Percentiles rank a stretch among this genome's conserved stretches.
Evolutionary conservation across 768 basidiomycete genomes (phyloP).

Genomic region (Xerocomus potaroensis): DNA sequence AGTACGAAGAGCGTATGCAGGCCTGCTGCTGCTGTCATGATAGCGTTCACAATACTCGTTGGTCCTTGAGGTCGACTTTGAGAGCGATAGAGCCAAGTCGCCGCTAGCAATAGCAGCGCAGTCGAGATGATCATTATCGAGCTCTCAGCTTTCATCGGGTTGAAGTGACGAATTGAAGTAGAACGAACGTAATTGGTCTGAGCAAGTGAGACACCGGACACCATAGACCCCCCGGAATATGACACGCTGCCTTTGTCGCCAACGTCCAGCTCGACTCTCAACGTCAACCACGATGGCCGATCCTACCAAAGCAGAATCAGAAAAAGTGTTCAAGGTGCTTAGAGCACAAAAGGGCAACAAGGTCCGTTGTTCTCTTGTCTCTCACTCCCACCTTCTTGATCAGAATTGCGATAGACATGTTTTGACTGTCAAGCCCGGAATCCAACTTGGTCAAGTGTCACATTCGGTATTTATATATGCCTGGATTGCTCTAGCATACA

Average conservation of each 20-base stretch:
- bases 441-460: constrained; percentile 96
- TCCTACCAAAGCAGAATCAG: constrained; percentile 82
- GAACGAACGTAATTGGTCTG: background rate
- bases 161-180: too few species aligned
- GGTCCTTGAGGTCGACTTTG: constrained; percentile 4
- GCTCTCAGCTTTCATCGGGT: too few species aligned
- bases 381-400: constrained; percentile 8
- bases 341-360: constrained; percentile 87
- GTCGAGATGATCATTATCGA: too few species aligned
- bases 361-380: constrained; percentile 34
- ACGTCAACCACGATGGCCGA: constrained; percentile 49
- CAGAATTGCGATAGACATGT: constrained; percentile 73
- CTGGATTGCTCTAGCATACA: constrained; percentile 94
- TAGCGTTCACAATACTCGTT: background rate
- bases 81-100: constrained; percentile 16
- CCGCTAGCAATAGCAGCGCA: constrained; percentile 16
- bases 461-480: constrained; percentile 96
- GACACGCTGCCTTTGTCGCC: constrained; percentile 10
- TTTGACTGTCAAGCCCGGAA: constrained; percentile 96
- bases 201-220: constrained; percentile 13
- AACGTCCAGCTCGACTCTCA: constrained; percentile 6
- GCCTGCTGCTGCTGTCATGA: constrained; percentile 9
- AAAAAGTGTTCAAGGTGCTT: constrained; percentile 78
- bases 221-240: constrained; percentile 16
- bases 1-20: constrained; percentile 18